phyloP scores from a whole-genome alignment of 2,329 filamentous ascomycete species.

The Kalmusia sp. region DNA sequence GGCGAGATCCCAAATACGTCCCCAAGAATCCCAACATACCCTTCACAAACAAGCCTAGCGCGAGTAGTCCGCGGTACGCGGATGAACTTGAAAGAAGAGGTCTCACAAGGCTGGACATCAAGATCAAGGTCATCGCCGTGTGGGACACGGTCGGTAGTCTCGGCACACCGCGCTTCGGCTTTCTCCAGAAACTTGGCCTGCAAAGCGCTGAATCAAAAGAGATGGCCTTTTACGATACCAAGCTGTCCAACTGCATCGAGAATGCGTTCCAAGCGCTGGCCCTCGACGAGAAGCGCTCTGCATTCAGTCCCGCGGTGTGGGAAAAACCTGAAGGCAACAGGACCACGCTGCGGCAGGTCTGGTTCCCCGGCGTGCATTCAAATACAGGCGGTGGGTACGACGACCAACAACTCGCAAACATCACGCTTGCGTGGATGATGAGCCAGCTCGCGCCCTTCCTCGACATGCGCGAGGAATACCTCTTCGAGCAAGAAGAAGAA shows the following conservation, averaged over 20 bases:
- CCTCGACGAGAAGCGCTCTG: constrained; percentile 59
- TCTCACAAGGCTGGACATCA: constrained; percentile 42
- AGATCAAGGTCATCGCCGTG: constrained; percentile 55
- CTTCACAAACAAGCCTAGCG: constrained; percentile 56
- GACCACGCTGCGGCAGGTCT: constrained; percentile 60
- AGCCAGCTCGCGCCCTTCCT: constrained; percentile 57
- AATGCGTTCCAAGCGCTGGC: constrained; percentile 65
- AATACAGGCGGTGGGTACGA: constrained; percentile 60
- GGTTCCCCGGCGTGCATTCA: constrained; percentile 63
- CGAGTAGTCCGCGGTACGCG: constrained; percentile 50
- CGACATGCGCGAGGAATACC: constrained; percentile 56
- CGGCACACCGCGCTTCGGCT: constrained; percentile 55
- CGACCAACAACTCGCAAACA: constrained; percentile 56
- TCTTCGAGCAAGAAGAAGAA: constrained; percentile 55
- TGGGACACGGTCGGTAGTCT: constrained; percentile 59
- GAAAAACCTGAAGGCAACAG: constrained; percentile 53
- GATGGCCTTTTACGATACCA: constrained; percentile 58
- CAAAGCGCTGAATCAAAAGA: constrained; percentile 45
- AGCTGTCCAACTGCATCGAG: constrained; percentile 51
- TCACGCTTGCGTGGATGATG: constrained; percentile 65
- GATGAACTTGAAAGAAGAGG: constrained; percentile 49
- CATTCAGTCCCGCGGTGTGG: constrained; percentile 62
- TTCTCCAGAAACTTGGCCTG: constrained; percentile 43
- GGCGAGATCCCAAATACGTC: constrained; percentile 51
- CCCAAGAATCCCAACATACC: constrained; percentile 55